A percentile compares a stretch with the other conserved stretches of the same genome.
phyloP scores from a whole-genome alignment of 139 green algal genomes.

The Chlorella sp. region DNA sequence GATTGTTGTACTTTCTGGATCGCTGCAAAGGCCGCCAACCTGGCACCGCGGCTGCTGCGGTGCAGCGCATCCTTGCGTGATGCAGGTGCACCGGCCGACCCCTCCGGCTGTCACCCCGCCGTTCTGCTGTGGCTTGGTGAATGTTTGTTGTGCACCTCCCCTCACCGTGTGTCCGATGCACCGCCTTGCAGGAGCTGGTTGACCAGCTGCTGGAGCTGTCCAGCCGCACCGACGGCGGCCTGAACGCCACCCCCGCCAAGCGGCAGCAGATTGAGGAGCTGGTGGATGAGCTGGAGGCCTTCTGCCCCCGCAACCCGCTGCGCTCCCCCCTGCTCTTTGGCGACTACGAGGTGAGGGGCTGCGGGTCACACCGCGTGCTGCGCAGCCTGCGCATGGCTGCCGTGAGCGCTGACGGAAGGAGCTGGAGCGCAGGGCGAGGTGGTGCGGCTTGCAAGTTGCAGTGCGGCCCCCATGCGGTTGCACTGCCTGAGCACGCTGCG shows the following conservation, averaged over 20 bases:
- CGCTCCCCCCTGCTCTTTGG: conserved; percentile 36
- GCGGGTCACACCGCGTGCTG: no score
- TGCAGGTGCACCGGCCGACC: neutral
- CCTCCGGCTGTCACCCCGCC: neutral
- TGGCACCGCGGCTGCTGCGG: neutral
- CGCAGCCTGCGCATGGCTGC: no score
- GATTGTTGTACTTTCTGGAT: neutral
- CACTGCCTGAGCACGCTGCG: neutral
- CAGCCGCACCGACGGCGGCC: conserved; percentile 22
- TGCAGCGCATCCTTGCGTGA: neutral
- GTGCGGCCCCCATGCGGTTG: no score
- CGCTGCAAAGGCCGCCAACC: neutral
- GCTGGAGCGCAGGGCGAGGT: no score
- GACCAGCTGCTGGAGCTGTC: conserved; percentile 30
- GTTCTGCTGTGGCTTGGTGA: neutral
- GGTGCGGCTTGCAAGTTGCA: no score
- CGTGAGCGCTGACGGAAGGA: no score
- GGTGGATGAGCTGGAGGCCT: conserved; percentile 37
- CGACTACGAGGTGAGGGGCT: conserved; percentile 27
- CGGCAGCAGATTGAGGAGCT: conserved; percentile 37
- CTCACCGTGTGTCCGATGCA: neutral
- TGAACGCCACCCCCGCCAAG: conserved; percentile 5
- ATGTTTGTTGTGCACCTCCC: neutral
- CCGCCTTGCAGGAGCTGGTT: conserved; percentile 3
- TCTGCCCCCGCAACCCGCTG: conserved; percentile 38